A percentile compares a stretch with the other conserved stretches of the same genome.
phyloP scores from a whole-genome alignment of 2,329 filamentous ascomycete genomes.

The Tolypocladium nubicola region DNA sequence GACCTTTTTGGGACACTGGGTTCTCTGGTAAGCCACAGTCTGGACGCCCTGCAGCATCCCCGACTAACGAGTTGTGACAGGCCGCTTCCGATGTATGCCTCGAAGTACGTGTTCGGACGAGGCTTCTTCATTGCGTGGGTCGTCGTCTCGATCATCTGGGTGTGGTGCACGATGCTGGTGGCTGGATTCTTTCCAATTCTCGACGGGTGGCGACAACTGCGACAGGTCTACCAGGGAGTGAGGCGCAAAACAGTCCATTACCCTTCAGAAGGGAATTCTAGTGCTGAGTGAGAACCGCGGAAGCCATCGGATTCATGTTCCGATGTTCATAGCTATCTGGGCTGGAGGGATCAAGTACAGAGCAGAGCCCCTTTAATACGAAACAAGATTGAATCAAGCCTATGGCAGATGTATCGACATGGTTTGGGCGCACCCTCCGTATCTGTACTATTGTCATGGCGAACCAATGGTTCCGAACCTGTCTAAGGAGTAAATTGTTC shows the following conservation, averaged over 20 bases:
- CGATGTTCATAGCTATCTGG: too few species aligned
- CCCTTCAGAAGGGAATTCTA: too few species aligned
- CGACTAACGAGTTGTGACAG: slow-evolving; percentile 3
- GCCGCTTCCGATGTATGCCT: slow-evolving; percentile 43
- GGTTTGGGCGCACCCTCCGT: too few species aligned
- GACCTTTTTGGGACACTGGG: slow-evolving; percentile 42
- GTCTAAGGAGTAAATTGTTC: too few species aligned
- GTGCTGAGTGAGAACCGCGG: too few species aligned
- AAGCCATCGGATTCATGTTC: too few species aligned
- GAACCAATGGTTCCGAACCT: neutral
- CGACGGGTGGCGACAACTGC: slow-evolving; percentile 27
- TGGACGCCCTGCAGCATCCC: neutral
- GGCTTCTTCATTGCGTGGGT: slow-evolving; percentile 40
- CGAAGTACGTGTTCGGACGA: slow-evolving; percentile 36
- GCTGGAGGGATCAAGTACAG: neutral
- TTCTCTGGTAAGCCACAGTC: slow-evolving; percentile 28
- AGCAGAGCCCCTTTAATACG: neutral
- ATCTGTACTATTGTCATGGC: neutral
- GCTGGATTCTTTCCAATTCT: slow-evolving; percentile 38
- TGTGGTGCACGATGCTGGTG: slow-evolving; percentile 39
- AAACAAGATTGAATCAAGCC: neutral
- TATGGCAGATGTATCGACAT: too few species aligned
- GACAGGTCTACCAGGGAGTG: slow-evolving; percentile 7
- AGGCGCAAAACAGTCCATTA: neutral
- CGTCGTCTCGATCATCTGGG: slow-evolving; percentile 39